Evolutionary conservation across 2,329 filamentous ascomycete genomes (phyloP).

Genomic region (Aspergillus arachidicola): DNA sequence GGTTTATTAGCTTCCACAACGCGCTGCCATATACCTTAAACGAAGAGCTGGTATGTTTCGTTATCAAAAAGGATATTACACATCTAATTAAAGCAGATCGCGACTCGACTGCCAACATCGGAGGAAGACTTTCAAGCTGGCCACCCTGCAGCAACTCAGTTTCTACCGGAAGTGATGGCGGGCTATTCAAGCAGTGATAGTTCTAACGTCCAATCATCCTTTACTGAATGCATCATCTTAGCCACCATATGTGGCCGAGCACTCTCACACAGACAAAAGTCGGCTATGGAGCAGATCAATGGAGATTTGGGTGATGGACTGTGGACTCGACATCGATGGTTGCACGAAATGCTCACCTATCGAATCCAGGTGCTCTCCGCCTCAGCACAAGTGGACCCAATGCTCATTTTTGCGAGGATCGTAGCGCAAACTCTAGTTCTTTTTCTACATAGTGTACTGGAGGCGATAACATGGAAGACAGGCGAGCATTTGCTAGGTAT

Average conservation of each 20-base stretch:
- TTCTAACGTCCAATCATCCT: conserved; percentile 24
- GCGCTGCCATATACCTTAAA: conserved; percentile 34
- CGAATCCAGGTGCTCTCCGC: conserved; percentile 20
- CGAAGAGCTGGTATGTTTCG: conserved; percentile 25
- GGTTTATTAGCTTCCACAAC: conserved; percentile 36
- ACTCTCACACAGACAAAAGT: conserved; percentile 19
- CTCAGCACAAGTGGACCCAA: conserved; percentile 18
- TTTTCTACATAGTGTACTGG: conserved; percentile 23
- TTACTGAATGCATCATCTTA: conserved; percentile 37
- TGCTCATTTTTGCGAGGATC: conserved; percentile 23
- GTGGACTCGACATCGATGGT: conserved; percentile 22
- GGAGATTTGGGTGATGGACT: conserved; percentile 14
- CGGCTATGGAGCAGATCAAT: conserved; percentile 19
- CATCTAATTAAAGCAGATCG: conserved; percentile 26
- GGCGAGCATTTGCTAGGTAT: conserved; percentile 22
- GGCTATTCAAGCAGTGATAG: conserved; percentile 8
- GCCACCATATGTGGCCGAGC: conserved; percentile 29
- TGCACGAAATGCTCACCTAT: conserved; percentile 19
- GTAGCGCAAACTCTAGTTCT: conserved; percentile 22
- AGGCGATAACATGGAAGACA: conserved; percentile 23
- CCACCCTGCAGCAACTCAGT: conserved; percentile 28
- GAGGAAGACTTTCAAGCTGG: conserved; percentile 41
- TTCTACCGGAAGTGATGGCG: conserved; percentile 35
- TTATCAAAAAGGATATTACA: neutral
- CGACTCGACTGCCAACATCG: conserved; percentile 38